Evolutionary conservation across 192 early-diverging fungal species (phyloP).

Genomic region (Mortierella alpina): DNA sequence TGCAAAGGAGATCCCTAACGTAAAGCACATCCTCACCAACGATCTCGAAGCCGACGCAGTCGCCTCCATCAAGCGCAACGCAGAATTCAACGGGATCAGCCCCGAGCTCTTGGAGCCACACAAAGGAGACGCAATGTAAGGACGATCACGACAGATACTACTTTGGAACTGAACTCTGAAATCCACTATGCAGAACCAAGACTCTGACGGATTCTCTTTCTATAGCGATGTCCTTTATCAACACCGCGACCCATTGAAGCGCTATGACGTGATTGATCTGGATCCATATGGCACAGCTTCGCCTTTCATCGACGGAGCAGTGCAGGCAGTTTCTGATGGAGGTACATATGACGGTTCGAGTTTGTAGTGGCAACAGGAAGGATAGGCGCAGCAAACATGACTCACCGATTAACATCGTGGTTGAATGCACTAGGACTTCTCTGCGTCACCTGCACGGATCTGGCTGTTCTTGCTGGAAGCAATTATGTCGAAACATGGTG

Average conservation of each 20-base stretch:
- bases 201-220: too few species aligned
- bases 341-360: constrained; percentile 55
- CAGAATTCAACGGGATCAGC: constrained; percentile 81
- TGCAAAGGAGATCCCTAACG: constrained; percentile 89
- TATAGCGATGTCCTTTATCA: constrained; percentile 76
- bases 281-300: constrained; percentile 98
- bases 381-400: neutral
- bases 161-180: too few species aligned
- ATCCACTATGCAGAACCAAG: too few species aligned
- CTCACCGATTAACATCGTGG: neutral
- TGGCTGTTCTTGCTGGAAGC: constrained; percentile 92
- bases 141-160: neutral
- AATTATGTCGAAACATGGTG: constrained; percentile 87
- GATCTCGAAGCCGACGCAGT: constrained; percentile 93
- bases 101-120: constrained; percentile 81
- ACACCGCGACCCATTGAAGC: constrained; percentile 61
- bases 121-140: constrained; percentile 87
- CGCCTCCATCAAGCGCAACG: constrained; percentile 87
- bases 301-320: constrained; percentile 94
- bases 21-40: constrained; percentile 88
- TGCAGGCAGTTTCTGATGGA: constrained; percentile 89
- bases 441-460: constrained; percentile 98
- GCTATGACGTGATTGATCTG: constrained; percentile 91
- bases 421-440: constrained; percentile 71
- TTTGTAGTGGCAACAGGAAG: neutral